Evolutionary conservation across 2,329 filamentous ascomycete genomes (phyloP).

Genomic region (Penicillium brasilianum): DNA sequence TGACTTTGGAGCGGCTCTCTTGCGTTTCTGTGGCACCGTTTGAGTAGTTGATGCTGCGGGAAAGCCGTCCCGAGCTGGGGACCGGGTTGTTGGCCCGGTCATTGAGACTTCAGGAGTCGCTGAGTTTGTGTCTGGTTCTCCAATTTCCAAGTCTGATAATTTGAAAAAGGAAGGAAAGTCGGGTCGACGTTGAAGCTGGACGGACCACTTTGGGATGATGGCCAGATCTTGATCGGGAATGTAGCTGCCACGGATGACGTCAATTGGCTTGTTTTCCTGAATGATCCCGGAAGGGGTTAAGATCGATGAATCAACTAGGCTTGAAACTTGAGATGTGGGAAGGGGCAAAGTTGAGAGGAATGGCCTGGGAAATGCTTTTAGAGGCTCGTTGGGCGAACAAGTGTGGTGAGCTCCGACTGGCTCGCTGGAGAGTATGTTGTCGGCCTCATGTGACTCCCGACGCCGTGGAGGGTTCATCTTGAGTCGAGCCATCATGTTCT

Average conservation of each 20-base stretch:
- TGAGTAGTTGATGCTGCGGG: neutral
- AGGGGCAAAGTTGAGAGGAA: neutral
- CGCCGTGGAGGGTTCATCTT: neutral
- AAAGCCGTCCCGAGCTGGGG: neutral
- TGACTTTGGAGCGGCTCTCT: neutral
- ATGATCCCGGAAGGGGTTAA: neutral
- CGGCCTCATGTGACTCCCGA: neutral
- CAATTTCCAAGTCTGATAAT: neutral
- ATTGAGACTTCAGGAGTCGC: neutral
- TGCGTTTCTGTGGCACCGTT: slow-evolving; percentile 4
- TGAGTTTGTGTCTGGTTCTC: neutral
- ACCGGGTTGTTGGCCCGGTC: neutral
- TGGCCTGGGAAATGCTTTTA: neutral
- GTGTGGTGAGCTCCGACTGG: neutral
- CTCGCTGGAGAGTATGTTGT: neutral
- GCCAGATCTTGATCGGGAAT: slow-evolving; percentile 8
- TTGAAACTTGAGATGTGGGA: neutral
- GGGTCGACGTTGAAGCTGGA: neutral
- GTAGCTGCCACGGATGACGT: slow-evolving; percentile 10
- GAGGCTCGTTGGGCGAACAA: neutral
- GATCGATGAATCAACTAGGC: neutral
- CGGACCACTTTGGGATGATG: neutral
- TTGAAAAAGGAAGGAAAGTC: neutral
- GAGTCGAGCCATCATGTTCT: neutral
- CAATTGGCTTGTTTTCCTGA: neutral